Base-by-base conservation (phyloP, 495 filamentous ascomycete species). In the Amniculicola lignicola region DNA sequence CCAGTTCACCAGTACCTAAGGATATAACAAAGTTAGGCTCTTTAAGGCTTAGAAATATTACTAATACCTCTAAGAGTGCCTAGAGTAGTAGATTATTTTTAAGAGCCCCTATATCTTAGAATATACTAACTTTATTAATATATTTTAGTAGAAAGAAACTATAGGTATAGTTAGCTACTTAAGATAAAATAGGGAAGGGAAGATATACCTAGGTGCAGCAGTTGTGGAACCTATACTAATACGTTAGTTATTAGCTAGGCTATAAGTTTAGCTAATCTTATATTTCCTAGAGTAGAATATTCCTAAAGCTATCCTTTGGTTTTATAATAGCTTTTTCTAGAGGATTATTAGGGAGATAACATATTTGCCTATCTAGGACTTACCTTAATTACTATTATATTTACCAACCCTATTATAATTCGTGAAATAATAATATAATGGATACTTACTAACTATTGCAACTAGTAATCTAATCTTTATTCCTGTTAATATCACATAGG, bases 391-490 rank as follows among this genome's bases (percentile, higher is more conserved):
- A 12, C 18, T 12, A 38, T 18, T n/a, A 31, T 57, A 45, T 7
- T 19, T 46, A 24, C 51, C 37, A 10, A 67, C 33, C 10, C 54
- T 57, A 45, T 63, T 64, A 51, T 62, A 66, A 35, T 62, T 68
- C 2, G 60, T 66, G 44, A 66, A 64, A 15, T 64, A 45, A 39
- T 29, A 68, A 7, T 12, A 50, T 47, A 50, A 57, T 1, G 57
- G 46, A 15, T 63, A 31, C 28, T 0, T 29, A 51, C 9, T 43
- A 44, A 12, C 18, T 12, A 38, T 18, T n/a, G 25, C 61, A 42
- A 3, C n/a, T 46, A 24, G 42, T 38, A 10, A 67, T 24, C 10
- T 49, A 39, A 69, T 35, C 44, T 38, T 45, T 40, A 27, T 52
- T 41, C 33, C 36, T 22, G 23, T 52, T 38, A 16, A 52, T 10